Base-by-base conservation (phyloP, 2,329 filamentous ascomycete species). In the Coniochaeta sp. region DNA sequence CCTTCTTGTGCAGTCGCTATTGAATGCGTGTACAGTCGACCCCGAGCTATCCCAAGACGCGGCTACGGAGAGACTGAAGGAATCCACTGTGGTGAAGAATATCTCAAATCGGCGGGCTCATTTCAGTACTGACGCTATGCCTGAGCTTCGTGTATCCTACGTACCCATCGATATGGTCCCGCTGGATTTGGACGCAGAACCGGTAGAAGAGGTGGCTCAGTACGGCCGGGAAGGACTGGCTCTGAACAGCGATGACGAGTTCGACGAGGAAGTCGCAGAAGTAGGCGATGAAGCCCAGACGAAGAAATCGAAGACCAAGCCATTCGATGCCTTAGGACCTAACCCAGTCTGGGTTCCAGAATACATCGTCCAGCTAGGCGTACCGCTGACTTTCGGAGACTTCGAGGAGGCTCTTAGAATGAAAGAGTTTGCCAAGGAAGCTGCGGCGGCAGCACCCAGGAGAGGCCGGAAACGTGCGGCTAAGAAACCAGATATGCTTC, bases 91-190 rank as follows among this genome's bases (percentile, higher is more conserved):
- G 16, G 79, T 96, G 24, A 83, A 82, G 59, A 82, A 81, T 1
- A 86, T 97, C 9, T 86, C 87, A 58, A 86, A 81, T 4, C 83
- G 81, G 56, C 81, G 93, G 61, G 78, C 78, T 6, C 92, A 96
- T 72, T 82, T 85, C 50, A 87, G 84, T 58, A 93, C 89, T 0
- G 93, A 96, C 69, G 85, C 82, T 1, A 85, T 86, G 4, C 81
- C 86, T 1, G 93, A 98, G 70, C 72, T 97, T 10, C 87, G 93
- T 7, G 74, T 98, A 24, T 86, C 89, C 1, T 96, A 89, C 68
- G 78, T 88, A 4, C 95, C 95, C 0, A 80, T 85, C 2, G 82
- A 89, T 32, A 81, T 97, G 17, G 90, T 96, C 2, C 86, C 86
- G 0, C 81, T 98, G 42, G 86, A 96, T 67, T 75, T 97, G 26